Evolutionary conservation across 208 protist species (phyloP).

Genomic region (Crithidia acanthocephali): DNA sequence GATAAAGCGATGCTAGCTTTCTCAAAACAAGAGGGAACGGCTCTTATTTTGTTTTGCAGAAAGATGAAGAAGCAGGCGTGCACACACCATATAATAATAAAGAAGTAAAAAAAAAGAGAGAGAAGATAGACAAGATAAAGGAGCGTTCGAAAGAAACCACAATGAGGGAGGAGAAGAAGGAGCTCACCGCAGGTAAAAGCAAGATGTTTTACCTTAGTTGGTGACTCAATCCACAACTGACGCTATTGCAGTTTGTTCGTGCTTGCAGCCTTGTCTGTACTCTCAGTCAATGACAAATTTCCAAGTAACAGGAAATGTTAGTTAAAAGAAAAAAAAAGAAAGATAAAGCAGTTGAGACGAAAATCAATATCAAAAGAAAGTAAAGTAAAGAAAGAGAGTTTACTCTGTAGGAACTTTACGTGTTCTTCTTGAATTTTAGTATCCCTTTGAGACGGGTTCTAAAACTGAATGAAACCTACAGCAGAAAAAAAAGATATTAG

Average conservation of each 20-base stretch:
- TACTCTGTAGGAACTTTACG: not conserved
- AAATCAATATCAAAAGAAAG: slow-evolving; percentile 3
- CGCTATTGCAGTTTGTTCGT: slow-evolving; percentile 12
- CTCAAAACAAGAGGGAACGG: not conserved
- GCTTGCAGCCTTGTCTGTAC: slow-evolving; percentile 3
- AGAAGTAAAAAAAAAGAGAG: slow-evolving; percentile 1
- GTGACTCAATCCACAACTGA: slow-evolving; percentile 1
- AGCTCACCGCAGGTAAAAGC: slow-evolving; percentile 4
- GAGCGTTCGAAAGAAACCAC: too few species aligned
- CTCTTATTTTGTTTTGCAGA: slow-evolving; percentile 5
- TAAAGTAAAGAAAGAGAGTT: not conserved
- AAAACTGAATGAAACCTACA: not conserved
- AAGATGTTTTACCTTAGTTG: not conserved
- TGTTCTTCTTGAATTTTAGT: not conserved
- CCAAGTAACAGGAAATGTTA: not conserved
- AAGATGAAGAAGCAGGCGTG: not conserved
- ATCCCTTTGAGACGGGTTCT: not conserved
- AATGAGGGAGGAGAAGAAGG: not conserved
- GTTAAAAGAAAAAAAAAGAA: slow-evolving; percentile 4
- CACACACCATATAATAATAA: not conserved
- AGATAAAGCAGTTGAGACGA: slow-evolving; percentile 1
- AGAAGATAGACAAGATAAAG: slow-evolving; percentile 1
- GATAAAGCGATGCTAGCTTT: not conserved
- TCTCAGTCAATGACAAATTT: slow-evolving; percentile 22
- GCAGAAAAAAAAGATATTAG: not conserved